A percentile compares a stretch with the other conserved stretches of the same genome.
Conservation (phyloP, 345 rosid genomes). For the Crucihimalaya himalaica region DNA sequence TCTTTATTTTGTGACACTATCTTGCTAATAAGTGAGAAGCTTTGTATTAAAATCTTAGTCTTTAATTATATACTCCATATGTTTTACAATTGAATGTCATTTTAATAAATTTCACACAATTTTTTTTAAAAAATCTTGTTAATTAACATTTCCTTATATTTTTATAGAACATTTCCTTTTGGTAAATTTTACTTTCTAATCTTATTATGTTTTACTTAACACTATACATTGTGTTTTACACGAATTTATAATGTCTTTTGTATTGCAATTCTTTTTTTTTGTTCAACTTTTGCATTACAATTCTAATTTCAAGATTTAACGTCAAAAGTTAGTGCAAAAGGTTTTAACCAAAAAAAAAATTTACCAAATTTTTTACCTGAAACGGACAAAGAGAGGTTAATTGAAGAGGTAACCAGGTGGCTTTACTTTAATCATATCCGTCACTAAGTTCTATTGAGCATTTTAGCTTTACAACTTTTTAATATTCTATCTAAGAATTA, state of each 20-base stretch:
- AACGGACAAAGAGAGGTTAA: slow-evolving; percentile 25
- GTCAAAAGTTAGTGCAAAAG: neutral
- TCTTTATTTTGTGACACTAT: neutral
- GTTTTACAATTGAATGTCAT: neutral
- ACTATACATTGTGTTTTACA: neutral
- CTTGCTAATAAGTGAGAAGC: neutral
- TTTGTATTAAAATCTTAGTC: neutral
- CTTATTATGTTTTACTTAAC: neutral
- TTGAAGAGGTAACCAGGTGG: slow-evolving; percentile 20
- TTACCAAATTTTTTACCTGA: neutral
- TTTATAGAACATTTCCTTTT: neutral
- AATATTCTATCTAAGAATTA: neutral
- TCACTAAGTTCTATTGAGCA: slow-evolving; percentile 35
- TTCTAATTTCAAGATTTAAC: neutral
- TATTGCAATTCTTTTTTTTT: neutral
- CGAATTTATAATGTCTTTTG: no score
- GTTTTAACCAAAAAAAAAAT: neutral
- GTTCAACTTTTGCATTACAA: neutral
- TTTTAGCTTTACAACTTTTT: slow-evolving; percentile 27
- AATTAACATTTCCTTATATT: neutral
- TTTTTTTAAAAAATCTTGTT: neutral
- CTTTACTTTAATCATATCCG: slow-evolving; percentile 32
- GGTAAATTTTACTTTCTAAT: neutral
- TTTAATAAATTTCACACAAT: neutral
- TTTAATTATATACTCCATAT: neutral